Evolutionary conservation across 805 yeast species (phyloP), one percentile per base, ranked within the genome.

Genomic region (Scheffersomyces coipomensis): DNA sequence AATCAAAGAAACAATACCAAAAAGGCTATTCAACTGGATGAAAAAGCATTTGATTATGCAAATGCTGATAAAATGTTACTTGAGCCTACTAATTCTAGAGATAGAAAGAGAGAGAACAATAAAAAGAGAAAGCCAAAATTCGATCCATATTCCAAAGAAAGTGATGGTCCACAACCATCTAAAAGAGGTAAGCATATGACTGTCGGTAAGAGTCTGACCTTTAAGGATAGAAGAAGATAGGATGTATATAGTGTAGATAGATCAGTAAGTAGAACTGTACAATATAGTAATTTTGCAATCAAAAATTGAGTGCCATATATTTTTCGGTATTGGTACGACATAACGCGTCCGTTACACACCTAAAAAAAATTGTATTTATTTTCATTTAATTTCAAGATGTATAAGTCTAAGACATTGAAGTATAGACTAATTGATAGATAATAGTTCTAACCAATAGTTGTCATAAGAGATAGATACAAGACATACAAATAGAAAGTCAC

Each of bases 71-170:
- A 68, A 40, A 60, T 77, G 11, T 54, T 78, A 42, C 53, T 54
- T 9, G 53, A 53, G 19, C 43, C 43, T 13, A 19, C 34, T 29
- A 24, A 40, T 22, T 31, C 24, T 24, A 46, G 32, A 32, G 47
- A 15, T 29, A 45, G 47, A n/a, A 40, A 38, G 13, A 52, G 47
- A 24, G 40, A 50, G 10, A 49, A 45, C 35, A 56, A 45, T 30
- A 44, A 48, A 13, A 73, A 72, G 53, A 71, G 73, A 49, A 60
- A 65, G 38, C 52, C 73, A 7, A 5, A 7, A n/a, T 83, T 78
- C 46, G 83, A 83, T 59, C 88, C 89, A 3, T 83, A 80, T 46
- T 56, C 71, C 5, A 68, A 65, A 33, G 65, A 61, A 5, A 60
- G 68, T 19, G 71, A 69, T 13, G 85, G 81, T 1, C 84, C 84